phyloP scores from a whole-genome alignment of 305 asterid genomes.

The Fraxinus baroniana region DNA sequence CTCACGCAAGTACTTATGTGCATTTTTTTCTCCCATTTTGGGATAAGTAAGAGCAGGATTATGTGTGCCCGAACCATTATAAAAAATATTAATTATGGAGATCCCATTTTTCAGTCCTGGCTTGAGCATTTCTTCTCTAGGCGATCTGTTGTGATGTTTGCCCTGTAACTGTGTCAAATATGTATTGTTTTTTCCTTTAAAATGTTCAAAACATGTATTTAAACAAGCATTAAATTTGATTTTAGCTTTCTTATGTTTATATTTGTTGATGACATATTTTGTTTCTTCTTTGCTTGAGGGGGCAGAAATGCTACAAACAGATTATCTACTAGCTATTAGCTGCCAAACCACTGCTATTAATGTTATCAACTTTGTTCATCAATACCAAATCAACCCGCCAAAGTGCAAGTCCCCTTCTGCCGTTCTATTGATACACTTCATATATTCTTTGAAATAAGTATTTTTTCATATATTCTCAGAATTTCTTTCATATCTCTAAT shows the following conservation, averaged over 20 bases:
- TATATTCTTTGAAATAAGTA: neutral
- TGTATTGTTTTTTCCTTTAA: neutral
- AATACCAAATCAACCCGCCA: neutral
- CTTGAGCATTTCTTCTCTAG: neutral
- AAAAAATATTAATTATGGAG: neutral
- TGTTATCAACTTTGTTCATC: neutral
- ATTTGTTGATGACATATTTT: neutral
- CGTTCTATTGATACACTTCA: neutral
- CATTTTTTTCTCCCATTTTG: neutral
- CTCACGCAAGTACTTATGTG: neutral
- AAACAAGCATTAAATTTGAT: neutral
- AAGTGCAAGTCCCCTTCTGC: neutral
- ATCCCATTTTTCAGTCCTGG: neutral
- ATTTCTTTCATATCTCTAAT: neutral
- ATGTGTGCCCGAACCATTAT: neutral
- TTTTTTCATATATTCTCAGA: neutral
- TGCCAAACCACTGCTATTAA: neutral
- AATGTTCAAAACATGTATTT: neutral
- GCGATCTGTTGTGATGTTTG: neutral
- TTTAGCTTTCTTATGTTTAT: neutral
- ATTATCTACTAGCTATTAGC: neutral
- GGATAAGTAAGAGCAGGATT: neutral
- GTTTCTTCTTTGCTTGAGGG: neutral
- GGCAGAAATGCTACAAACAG: neutral
- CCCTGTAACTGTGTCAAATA: neutral